phyloP scores from a whole-genome alignment of 176 grass and related monocot genomes.

The Aegilops speltoides region DNA sequence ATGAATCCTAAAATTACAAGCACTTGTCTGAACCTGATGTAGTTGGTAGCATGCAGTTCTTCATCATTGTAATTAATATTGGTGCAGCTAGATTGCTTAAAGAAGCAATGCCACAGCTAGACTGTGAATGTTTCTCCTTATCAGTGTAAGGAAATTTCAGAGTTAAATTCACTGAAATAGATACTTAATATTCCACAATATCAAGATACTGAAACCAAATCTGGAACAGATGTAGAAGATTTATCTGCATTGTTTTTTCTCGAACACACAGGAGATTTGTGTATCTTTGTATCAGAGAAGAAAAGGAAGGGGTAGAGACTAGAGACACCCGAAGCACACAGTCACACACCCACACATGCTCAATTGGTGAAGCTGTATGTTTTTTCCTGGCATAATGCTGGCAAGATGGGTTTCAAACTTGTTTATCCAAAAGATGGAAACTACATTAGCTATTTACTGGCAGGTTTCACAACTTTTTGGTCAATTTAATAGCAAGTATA shows the following conservation, averaged over 20 bases:
- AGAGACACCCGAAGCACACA: no score
- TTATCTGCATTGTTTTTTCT: neutral
- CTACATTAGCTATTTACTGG: neutral
- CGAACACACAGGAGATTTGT: no score
- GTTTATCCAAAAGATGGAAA: neutral
- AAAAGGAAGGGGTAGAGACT: no score
- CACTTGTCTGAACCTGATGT: neutral
- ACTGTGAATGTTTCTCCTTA: neutral
- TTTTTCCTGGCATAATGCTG: neutral
- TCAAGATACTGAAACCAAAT: neutral
- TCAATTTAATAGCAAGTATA: neutral
- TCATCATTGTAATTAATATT: constrained; percentile 13
- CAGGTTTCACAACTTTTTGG: neutral
- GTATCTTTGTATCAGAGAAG: no score
- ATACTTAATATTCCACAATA: neutral
- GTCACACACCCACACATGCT: neutral
- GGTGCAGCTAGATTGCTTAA: neutral
- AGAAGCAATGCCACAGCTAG: neutral
- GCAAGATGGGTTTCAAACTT: neutral
- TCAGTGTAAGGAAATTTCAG: neutral
- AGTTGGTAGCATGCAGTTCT: neutral
- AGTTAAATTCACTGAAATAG: neutral
- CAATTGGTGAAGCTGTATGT: neutral
- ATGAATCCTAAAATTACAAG: constrained; percentile 6
- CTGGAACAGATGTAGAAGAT: neutral